phyloP scores from a whole-genome alignment of 2,329 filamentous ascomycete species.

The Knoxdaviesia proteae region DNA sequence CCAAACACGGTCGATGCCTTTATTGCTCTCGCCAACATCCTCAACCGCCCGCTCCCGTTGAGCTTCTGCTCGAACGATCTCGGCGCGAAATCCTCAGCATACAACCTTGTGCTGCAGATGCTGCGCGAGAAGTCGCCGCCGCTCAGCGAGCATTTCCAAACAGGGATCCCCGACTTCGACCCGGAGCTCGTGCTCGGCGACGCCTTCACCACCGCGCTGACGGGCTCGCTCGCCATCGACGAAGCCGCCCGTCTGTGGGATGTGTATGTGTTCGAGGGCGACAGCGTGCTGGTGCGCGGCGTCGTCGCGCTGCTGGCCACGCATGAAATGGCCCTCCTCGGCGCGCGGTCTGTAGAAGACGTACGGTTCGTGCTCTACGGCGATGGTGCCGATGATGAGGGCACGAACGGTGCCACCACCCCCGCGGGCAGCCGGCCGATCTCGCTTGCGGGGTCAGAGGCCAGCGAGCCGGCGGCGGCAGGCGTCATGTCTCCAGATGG shows the following conservation, averaged over 20 bases:
- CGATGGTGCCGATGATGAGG: conserved; percentile 4
- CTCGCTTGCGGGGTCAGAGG: conserved; percentile 4
- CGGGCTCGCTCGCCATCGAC: conserved; percentile 41
- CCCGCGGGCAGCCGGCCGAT: conserved; percentile 3
- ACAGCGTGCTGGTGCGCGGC: conserved; percentile 48
- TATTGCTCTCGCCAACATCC: conserved; percentile 51
- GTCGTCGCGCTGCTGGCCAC: conserved; percentile 44
- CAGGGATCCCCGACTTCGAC: conserved; percentile 20
- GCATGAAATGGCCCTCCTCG: conserved; percentile 29
- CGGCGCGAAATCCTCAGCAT: conserved; percentile 47
- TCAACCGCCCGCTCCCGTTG: conserved; percentile 55
- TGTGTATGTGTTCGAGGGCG: conserved; percentile 65
- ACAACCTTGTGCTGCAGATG: conserved; percentile 46
- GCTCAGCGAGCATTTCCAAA: conserved; percentile 43
- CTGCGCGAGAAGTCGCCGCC: conserved; percentile 41
- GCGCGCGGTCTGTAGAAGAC: conserved; percentile 21
- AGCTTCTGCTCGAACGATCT: conserved; percentile 54
- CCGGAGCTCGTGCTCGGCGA: conserved; percentile 34
- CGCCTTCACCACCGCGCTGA: conserved; percentile 46
- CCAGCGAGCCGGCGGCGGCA: neutral
- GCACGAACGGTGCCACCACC: conserved; percentile 2
- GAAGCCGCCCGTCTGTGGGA: conserved; percentile 59
- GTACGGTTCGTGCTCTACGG: conserved; percentile 18
- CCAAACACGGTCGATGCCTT: conserved; percentile 43
- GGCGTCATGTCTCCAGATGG: no score